A percentile compares a stretch with the other conserved stretches of the same genome.
Conservation (phyloP, 2,329 filamentous ascomycete genomes). For the Lachnellula subtilissima region DNA sequence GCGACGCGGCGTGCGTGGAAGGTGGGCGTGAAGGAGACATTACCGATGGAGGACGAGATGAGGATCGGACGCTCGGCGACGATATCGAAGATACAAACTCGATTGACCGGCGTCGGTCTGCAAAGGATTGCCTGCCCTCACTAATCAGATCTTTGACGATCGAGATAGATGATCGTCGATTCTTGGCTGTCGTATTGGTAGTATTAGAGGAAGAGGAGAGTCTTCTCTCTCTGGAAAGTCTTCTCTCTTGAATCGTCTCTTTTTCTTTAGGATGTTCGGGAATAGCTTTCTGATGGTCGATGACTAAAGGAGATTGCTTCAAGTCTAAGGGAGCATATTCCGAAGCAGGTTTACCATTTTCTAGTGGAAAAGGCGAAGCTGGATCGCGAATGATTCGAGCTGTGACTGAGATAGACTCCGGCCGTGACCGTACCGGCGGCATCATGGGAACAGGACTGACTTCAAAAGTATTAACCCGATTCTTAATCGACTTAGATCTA, state of each 20-base stretch:
- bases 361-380: conserved; percentile 39
- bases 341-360: conserved; percentile 34
- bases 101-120: conserved; percentile 39
- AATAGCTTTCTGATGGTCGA: conserved; percentile 48
- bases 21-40: conserved; percentile 45
- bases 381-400: conserved; percentile 74
- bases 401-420: conserved; percentile 83
- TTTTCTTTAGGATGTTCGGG: conserved; percentile 36
- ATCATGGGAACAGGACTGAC: conserved; percentile 14
- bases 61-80: conserved; percentile 34
- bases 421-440: conserved; percentile 40
- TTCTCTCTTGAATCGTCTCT: conserved; percentile 45
- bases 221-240: conserved; percentile 37
- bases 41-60: conserved; percentile 40
- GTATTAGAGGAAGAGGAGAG: conserved; percentile 23
- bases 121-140: conserved; percentile 49
- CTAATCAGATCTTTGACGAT: conserved; percentile 52
- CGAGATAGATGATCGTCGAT: conserved; percentile 54
- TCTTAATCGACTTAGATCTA: conserved; percentile 28
- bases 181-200: conserved; percentile 20
- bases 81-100: conserved; percentile 40
- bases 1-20: conserved; percentile 34
- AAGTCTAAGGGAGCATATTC: conserved; percentile 48
- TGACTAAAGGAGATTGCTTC: conserved; percentile 54
- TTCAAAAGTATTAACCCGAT: conserved; percentile 23